Evolutionary conservation across 2,329 filamentous ascomycete genomes (phyloP), one percentile per base, ranked within the genome.

Genomic region (Beauveria pseudobassiana): DNA sequence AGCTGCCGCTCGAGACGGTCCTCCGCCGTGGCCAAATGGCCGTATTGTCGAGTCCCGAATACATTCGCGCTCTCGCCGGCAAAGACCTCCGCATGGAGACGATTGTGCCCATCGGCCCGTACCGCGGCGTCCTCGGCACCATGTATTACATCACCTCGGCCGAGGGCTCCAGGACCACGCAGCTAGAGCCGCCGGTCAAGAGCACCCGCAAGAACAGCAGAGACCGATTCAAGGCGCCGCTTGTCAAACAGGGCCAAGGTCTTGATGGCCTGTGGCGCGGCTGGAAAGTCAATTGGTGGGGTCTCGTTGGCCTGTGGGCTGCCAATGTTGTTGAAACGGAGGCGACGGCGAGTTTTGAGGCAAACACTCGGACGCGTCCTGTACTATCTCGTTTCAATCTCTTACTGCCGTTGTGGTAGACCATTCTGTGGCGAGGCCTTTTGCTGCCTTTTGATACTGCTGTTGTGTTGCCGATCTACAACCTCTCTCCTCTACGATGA

Each of bases 1-100:
- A 93, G 70, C 84, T 98, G 14, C 95, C 95, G 0, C 80, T 98
- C 5, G 95, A 99, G 75, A 98, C 93, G 0, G 89, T 96, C 18
- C 82, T 98, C 8, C 87, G 95, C 53, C 86, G 95, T 63, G 93
- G 91, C 5, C 95, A 99, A 74, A 88, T 95, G 63, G 81, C 87
- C 1, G 86, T 91, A 1, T 80, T 91, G 51, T 81, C 81, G 18
- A 80, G 80, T 16, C 80, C 81, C 1, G 69, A 76, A 12, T 82
- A 85, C 61, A 66, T 82, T 2, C 72, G 74, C 12, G 82, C 85
- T 0, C 73, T 84, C 3, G 77, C 80, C 22, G 69, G 70, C 49
- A 69, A 73, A 30, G 74, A 72, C 3, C 72, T 73, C 38, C 72
- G 75, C 53, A 71, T 90, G 51, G 86, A 91, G 61, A 92, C 91